Percentiles rank a stretch among this genome's conserved stretches.
Conservation (phyloP, 306 rosid species). For the Trifolium subterraneum region DNA sequence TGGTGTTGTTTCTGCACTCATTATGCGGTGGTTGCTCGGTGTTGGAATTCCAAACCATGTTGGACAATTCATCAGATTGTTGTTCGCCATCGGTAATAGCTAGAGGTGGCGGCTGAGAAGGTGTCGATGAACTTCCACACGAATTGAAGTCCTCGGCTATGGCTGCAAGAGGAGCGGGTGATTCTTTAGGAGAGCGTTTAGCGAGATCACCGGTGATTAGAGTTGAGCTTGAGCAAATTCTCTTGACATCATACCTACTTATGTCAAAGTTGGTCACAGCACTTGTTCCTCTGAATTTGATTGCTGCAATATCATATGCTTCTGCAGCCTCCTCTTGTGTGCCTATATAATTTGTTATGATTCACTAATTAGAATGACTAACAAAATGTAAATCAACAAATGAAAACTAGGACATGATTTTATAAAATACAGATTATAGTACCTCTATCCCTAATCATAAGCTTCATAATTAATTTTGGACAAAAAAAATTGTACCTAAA, state of each 20-base stretch:
- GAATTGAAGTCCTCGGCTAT: conserved; percentile 53
- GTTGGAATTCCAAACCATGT: conserved; percentile 72
- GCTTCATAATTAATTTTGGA: background rate
- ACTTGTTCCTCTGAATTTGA: conserved; percentile 92
- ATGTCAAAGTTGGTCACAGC: conserved; percentile 97
- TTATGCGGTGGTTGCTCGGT: conserved; percentile 26
- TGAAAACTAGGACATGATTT: conserved; percentile 29
- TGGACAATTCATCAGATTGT: conserved; percentile 60
- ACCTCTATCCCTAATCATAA: background rate
- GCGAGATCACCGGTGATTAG: conserved; percentile 87
- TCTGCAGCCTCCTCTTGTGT: conserved; percentile 99
- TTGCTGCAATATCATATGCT: conserved; percentile 99
- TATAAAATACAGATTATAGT: background rate
- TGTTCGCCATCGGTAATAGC: conserved; percentile 54
- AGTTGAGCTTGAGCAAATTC: conserved; percentile 97
- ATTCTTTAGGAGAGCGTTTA: conserved; percentile 68
- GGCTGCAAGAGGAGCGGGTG: background rate
- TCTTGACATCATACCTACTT: conserved; percentile 91
- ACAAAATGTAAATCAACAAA: background rate
- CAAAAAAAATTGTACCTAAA: background rate
- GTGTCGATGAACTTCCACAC: conserved; percentile 43
- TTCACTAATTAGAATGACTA: background rate
- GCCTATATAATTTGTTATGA: conserved; percentile 50
- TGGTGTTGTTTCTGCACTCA: conserved; percentile 47
- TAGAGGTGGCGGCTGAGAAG: conserved; percentile 63